Percentiles rank a stretch among this genome's conserved stretches.
Conservation (phyloP, 192 early-diverging fungal species). For the Kappamyces sp. region DNA sequence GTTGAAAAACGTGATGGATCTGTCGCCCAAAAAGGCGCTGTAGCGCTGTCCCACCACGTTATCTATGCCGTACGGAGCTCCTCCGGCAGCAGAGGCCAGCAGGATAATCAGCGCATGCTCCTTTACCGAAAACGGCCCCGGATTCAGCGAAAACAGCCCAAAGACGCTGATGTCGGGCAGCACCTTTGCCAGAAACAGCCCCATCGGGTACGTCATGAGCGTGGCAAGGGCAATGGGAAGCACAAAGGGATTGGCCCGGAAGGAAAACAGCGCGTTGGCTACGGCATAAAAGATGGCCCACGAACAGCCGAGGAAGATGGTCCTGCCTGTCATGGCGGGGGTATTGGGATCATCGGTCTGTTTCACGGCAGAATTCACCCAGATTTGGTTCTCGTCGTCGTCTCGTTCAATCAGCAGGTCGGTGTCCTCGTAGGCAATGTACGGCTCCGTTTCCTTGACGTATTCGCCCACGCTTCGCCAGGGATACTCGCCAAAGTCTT, state of each 20-base stretch:
- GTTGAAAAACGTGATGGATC: constrained; percentile 21
- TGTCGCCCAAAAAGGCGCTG: constrained; percentile 16
- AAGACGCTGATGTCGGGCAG: constrained; percentile 42
- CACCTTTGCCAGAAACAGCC: constrained; percentile 55
- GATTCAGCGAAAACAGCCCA: constrained; percentile 53
- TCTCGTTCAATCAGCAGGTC: too few relatives aligned
- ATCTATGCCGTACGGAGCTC: constrained; percentile 52
- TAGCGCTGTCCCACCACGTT: constrained; percentile 29
- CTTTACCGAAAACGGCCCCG: constrained; percentile 77
- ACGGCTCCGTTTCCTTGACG: too few relatives aligned
- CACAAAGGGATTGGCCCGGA: constrained; percentile 72
- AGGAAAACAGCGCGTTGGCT: constrained; percentile 44
- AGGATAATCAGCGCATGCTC: constrained; percentile 77
- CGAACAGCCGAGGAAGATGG: constrained; percentile 23
- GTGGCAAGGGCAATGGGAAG: constrained; percentile 68
- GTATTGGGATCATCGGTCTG: constrained; percentile 26
- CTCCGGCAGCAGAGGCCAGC: constrained; percentile 63
- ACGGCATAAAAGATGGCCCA: constrained; percentile 19
- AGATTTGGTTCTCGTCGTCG: too few relatives aligned
- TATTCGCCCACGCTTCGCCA: too few relatives aligned
- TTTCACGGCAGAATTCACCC: constrained; percentile 19
- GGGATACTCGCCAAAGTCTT: too few relatives aligned
- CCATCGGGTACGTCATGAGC: constrained; percentile 70
- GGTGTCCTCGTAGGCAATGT: too few relatives aligned
- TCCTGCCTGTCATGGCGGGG: constrained; percentile 30